Conservation (phyloP, 2,329 filamentous ascomycete genomes). For the Cyclaneusma minus region DNA sequence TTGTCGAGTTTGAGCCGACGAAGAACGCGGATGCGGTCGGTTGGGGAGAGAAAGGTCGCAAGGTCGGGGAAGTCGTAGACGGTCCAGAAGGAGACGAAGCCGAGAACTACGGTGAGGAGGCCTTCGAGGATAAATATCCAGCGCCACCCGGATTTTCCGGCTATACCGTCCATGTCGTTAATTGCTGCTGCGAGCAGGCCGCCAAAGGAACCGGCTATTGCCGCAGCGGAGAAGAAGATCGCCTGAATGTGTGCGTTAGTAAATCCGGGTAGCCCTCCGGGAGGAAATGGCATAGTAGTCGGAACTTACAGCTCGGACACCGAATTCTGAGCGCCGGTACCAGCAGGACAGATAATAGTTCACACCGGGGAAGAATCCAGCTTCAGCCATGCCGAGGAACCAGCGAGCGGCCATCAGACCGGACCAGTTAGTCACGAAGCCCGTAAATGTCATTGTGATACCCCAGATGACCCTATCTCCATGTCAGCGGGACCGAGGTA, state of each 20-base stretch:
- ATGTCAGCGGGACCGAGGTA: conserved; percentile 25
- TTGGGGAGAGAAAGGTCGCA: conserved; percentile 53
- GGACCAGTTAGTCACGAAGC: conserved; percentile 45
- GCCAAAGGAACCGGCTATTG: conserved; percentile 64
- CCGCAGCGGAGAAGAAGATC: conserved; percentile 73
- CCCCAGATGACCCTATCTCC: conserved; percentile 45
- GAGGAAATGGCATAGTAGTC: conserved; percentile 1
- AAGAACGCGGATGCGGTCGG: conserved; percentile 59
- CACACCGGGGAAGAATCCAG: conserved; percentile 61
- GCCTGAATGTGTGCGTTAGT: conserved; percentile 25
- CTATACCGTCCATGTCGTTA: conserved; percentile 50
- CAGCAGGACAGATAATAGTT: conserved; percentile 74
- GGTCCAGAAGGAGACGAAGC: conserved; percentile 56
- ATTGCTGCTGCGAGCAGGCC: conserved; percentile 61
- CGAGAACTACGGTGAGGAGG: conserved; percentile 52
- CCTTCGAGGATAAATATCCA: conserved; percentile 62
- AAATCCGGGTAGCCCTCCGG: background rate
- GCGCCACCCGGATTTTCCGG: conserved; percentile 38
- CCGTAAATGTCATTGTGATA: conserved; percentile 52
- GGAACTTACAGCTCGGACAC: conserved; percentile 43
- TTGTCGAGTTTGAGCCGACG: conserved; percentile 54
- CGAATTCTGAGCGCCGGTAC: conserved; percentile 69
- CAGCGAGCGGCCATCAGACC: conserved; percentile 51
- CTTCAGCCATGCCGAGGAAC: conserved; percentile 61
- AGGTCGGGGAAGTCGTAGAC: conserved; percentile 72